phyloP scores from a whole-genome alignment of 768 basidiomycete species.

The Lactarius hengduanensis region DNA sequence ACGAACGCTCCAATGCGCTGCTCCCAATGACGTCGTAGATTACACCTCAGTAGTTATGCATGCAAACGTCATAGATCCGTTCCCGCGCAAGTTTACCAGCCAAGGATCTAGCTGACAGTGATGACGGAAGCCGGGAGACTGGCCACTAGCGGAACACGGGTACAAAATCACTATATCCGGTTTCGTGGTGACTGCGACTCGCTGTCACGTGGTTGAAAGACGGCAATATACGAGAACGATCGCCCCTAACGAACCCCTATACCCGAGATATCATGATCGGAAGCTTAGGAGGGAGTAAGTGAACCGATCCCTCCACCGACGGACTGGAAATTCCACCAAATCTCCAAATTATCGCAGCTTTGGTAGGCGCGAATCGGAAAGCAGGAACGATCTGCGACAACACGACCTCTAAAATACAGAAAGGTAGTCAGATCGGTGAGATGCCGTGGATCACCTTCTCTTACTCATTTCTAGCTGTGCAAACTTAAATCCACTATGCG shows the following conservation, averaged over 20 bases:
- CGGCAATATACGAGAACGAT: no score
- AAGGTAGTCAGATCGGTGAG: not conserved
- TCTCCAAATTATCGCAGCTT: not conserved
- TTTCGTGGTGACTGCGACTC: no score
- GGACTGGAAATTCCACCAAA: not conserved
- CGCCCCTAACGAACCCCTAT: not conserved
- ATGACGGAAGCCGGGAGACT: not conserved
- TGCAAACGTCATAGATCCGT: not conserved
- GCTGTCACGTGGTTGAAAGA: no score
- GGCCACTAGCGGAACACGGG: not conserved
- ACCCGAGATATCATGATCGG: not conserved
- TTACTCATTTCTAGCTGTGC: conserved; percentile 42
- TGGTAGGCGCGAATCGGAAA: not conserved
- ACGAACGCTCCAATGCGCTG: not conserved
- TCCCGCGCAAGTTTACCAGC: no score
- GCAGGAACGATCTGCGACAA: not conserved
- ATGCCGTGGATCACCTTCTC: not conserved
- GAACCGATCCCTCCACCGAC: not conserved
- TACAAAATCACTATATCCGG: no score
- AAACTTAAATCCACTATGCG: conserved; percentile 41
- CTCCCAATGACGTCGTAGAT: conserved; percentile 1
- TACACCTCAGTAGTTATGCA: not conserved
- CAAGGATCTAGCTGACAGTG: no score
- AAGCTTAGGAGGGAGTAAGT: not conserved
- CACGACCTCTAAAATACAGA: not conserved